Percentiles rank a stretch among this genome's conserved stretches.
Evolutionary conservation across 2,329 filamentous ascomycete genomes (phyloP).

Genomic region (Hypoxylon sp.): DNA sequence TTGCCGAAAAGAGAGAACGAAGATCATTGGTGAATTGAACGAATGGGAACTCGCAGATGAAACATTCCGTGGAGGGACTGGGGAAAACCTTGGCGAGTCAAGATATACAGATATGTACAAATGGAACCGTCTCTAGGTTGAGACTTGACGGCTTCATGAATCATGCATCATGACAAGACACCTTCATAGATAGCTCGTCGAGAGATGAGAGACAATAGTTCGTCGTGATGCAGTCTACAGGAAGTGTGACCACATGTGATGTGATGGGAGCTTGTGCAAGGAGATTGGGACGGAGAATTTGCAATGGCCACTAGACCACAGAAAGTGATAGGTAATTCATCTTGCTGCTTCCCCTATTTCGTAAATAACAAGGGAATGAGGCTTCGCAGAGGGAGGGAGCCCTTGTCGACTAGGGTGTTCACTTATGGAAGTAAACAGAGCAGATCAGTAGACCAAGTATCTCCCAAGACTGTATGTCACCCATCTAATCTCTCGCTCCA

Average conservation of each 20-base stretch:
- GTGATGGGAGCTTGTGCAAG: conserved; percentile 25
- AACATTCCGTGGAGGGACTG: conserved; percentile 45
- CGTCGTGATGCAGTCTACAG: conserved; percentile 20
- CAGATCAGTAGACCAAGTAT: conserved; percentile 34
- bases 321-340: conserved; percentile 30
- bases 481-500: conserved; percentile 10
- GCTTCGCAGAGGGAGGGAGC: conserved; percentile 32
- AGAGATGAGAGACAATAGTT: conserved; percentile 13
- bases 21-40: conserved; percentile 41
- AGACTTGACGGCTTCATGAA: conserved; percentile 36
- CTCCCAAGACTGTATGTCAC: conserved; percentile 20
- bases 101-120: conserved; percentile 34
- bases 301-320: conserved; percentile 28
- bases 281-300: conserved; percentile 28
- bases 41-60: conserved; percentile 43
- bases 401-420: conserved; percentile 38
- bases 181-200: conserved; percentile 18
- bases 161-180: conserved; percentile 32
- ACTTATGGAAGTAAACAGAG: conserved; percentile 39
- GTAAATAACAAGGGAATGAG: conserved; percentile 38
- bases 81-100: conserved; percentile 36
- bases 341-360: conserved; percentile 34
- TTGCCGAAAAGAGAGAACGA: conserved; percentile 44
- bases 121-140: conserved; percentile 36
- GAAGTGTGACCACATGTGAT: conserved; percentile 36